Base-by-base conservation (phyloP, 2,329 filamentous ascomycete genomes). In the Didymella glomerata region DNA sequence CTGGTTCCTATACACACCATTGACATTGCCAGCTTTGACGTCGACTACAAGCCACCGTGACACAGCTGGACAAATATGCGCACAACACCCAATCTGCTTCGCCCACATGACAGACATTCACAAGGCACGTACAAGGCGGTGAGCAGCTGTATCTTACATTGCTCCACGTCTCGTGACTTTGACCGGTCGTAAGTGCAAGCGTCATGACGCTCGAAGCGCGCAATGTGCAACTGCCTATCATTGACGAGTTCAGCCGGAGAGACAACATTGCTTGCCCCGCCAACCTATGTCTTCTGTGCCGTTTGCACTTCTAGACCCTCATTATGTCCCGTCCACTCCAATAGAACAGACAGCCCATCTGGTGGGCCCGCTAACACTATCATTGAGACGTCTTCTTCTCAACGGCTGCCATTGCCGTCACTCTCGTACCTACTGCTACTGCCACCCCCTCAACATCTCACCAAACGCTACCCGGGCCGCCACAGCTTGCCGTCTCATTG, bases 21-120 rank as follows among this genome's bases (percentile, higher is more conserved):
- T 41, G 11, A 48, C 5, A 11, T 25, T 18, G 10, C 11, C 20
- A 41, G 36, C 28, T 14, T 24, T 48, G 14, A 27, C 18, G 13
- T 45, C 32, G 30, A 7, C 7, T 10, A 36, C 25, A 34, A 25
- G 45, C 56, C 40, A 54, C 32, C 11, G 56, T 58, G 45, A 49
- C 40, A 54, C 45, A 30, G 22, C n/a, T 18, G 3, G 38, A 22
- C 4, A 24, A 32, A 24, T 24, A 22, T 40, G 34, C 41, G 25
- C 25, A 44, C 20, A 28, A 18, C n/a, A 24, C n/a, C 44, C 16
- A 24, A n/a, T 50, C 16, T 50, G 45, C 47, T 22, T 50, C 32
- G 13, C 41, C 24, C 47, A 18, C 32, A 24, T 25, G 32, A 32
- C 16, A 40, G 25, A 38, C 16, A 18, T 27, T 2, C 18, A 11